These are phyloP conservation scores for Sporothrix mexicana DNA, from an alignment of 2,329 filamentous ascomycete genomes.

Conservation along the genomic window DNA sequence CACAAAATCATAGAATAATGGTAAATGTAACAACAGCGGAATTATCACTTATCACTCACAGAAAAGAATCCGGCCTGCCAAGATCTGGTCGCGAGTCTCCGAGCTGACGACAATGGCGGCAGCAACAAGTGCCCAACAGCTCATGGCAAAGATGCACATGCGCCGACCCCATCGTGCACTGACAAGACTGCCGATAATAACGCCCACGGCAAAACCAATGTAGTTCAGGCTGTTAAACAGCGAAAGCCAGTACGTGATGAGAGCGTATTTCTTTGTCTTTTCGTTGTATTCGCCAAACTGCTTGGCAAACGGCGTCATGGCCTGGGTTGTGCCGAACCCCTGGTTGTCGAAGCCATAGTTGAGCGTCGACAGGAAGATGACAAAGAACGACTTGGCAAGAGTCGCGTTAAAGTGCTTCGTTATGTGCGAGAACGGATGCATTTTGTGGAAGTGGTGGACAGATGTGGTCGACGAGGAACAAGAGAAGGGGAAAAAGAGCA, in stretches of 20 bases:
- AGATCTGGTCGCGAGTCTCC: not conserved
- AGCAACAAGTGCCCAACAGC: not conserved
- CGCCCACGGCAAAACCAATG: slow-evolving; percentile 6
- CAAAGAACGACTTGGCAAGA: slow-evolving; percentile 1
- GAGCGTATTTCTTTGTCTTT: slow-evolving; percentile 13
- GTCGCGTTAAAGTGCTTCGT: slow-evolving; percentile 5
- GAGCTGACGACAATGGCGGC: not conserved
- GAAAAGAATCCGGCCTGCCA: not conserved
- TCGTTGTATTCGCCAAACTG: slow-evolving; percentile 33
- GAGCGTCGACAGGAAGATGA: slow-evolving; percentile 7
- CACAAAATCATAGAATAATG: not conserved
- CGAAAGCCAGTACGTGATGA: slow-evolving; percentile 28
- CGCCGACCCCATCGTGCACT: slow-evolving; percentile 8
- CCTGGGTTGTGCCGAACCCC: slow-evolving; percentile 14
- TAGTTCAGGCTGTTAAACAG: slow-evolving; percentile 28
- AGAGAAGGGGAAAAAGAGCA: not conserved
- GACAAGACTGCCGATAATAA: not conserved
- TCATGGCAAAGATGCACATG: slow-evolving; percentile 22
- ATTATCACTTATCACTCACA: not conserved
- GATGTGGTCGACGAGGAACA: not conserved
- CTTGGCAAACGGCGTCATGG: slow-evolving; percentile 24
- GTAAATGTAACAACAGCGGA: not conserved
- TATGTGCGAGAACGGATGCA: not conserved
- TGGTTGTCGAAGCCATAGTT: slow-evolving; percentile 26
- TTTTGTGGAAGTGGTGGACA: not conserved